A percentile compares a stretch with the other conserved stretches of the same genome.
Evolutionary conservation across 2,329 filamentous ascomycete species (phyloP).

Genomic region (Saccharata proteae): DNA sequence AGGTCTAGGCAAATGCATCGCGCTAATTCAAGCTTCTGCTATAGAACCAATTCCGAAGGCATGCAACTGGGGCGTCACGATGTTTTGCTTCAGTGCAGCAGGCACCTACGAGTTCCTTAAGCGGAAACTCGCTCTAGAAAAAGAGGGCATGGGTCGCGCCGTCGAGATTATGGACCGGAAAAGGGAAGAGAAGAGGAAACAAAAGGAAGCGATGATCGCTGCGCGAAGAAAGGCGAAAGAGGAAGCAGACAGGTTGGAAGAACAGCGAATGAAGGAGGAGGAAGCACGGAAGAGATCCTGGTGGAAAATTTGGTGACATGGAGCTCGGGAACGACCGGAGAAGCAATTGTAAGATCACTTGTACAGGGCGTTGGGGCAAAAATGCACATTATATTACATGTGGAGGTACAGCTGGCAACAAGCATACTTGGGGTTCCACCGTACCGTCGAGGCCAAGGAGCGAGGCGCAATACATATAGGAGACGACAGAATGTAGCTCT

Average conservation of each 20-base stretch:
- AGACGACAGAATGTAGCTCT: no score
- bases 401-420: no score
- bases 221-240: conserved; percentile 32
- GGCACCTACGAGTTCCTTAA: conserved; percentile 77
- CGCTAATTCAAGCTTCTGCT: conserved; percentile 9
- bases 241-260: conserved; percentile 24
- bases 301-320: conserved; percentile 11
- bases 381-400: no score
- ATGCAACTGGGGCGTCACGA: conserved; percentile 75
- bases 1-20: not conserved
- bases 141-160: conserved; percentile 70
- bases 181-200: conserved; percentile 39
- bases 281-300: conserved; percentile 22
- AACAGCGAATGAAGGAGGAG: conserved; percentile 17
- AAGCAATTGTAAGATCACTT: no score
- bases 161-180: conserved; percentile 71
- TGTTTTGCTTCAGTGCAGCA: conserved; percentile 58
- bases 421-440: no score
- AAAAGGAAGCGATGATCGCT: conserved; percentile 26
- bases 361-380: no score
- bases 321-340: no score
- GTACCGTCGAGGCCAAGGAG: no score
- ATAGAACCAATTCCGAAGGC: conserved; percentile 51
- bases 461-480: no score
- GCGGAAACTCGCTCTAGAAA: conserved; percentile 59